Conservation (phyloP, 2,329 filamentous ascomycete genomes). For the Fusarium lateritium region DNA sequence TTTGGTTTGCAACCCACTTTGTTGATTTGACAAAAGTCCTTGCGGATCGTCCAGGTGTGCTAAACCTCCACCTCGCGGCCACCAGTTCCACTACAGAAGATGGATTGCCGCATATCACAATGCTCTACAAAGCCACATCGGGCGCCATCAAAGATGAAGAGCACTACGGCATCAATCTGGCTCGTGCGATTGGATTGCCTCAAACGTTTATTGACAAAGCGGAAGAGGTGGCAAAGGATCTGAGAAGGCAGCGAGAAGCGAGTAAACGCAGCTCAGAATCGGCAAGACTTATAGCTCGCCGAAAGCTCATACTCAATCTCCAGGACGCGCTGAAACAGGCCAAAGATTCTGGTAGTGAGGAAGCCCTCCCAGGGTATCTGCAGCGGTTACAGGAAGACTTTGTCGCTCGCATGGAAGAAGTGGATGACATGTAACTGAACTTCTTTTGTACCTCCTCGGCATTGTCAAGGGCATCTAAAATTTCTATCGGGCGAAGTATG, state of each 20-base stretch:
- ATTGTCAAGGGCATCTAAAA: neutral
- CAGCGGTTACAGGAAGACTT: slow-evolving; percentile 78
- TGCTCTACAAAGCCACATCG: slow-evolving; percentile 87
- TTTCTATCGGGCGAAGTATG: neutral
- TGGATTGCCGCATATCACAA: slow-evolving; percentile 76
- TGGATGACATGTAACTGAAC: slow-evolving; percentile 61
- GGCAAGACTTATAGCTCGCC: slow-evolving; percentile 71
- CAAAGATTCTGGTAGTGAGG: slow-evolving; percentile 72
- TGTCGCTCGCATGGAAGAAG: slow-evolving; percentile 75
- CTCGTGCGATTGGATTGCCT: slow-evolving; percentile 81
- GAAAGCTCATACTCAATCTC: slow-evolving; percentile 81
- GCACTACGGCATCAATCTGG: slow-evolving; percentile 89
- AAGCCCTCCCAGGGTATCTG: slow-evolving; percentile 63
- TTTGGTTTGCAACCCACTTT: slow-evolving; percentile 98
- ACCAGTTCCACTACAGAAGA: slow-evolving; percentile 68
- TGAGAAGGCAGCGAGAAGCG: slow-evolving; percentile 71
- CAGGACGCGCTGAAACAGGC: slow-evolving; percentile 81
- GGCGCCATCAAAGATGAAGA: slow-evolving; percentile 76
- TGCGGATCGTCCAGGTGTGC: slow-evolving; percentile 80
- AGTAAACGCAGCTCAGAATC: slow-evolving; percentile 72
- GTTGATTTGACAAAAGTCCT: slow-evolving; percentile 84
- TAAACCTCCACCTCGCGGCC: slow-evolving; percentile 86
- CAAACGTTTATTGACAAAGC: slow-evolving; percentile 76
- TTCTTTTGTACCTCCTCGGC: neutral
- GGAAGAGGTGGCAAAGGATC: slow-evolving; percentile 72